These are phyloP conservation scores for Ceratocystis albifundus DNA, from an alignment of 2,329 filamentous ascomycete species.

Conservation along the genomic window DNA sequence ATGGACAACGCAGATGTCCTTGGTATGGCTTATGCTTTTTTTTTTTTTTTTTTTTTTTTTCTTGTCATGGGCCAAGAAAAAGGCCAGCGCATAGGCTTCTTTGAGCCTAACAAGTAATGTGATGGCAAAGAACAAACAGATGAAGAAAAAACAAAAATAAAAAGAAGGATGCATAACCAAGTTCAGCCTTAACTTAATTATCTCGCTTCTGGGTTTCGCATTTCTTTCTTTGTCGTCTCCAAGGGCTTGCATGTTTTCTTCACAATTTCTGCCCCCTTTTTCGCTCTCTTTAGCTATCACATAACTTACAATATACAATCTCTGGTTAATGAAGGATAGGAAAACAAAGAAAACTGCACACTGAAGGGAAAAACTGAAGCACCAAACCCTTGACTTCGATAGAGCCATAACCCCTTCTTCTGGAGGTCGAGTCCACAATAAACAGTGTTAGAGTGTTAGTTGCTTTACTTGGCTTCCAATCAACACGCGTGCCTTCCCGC, in stretches of 20 bases:
- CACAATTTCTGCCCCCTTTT: background rate
- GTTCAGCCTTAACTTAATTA: no score
- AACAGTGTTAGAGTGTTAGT: background rate
- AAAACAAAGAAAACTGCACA: no score
- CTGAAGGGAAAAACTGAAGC: no score
- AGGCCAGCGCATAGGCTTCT: conserved; percentile 4
- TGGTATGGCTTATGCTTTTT: no score
- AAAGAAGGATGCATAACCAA: background rate
- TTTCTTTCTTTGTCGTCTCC: background rate
- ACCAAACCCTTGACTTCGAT: no score
- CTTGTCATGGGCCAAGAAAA: background rate
- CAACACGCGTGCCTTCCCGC: conserved; percentile 5
- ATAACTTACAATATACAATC: no score
- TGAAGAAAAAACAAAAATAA: background rate
- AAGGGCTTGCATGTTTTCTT: background rate
- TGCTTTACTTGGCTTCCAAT: conserved; percentile 1
- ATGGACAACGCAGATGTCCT: no score
- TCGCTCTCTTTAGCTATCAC: no score
- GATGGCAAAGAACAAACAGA: background rate
- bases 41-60: no score
- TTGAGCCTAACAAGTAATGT: background rate
- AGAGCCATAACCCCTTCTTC: no score
- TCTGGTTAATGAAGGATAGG: no score
- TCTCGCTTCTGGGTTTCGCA: background rate
- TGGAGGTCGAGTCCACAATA: no score